Base-by-base conservation (phyloP, 371 early-diverging fungal species). In the Mucor plumbeus region DNA sequence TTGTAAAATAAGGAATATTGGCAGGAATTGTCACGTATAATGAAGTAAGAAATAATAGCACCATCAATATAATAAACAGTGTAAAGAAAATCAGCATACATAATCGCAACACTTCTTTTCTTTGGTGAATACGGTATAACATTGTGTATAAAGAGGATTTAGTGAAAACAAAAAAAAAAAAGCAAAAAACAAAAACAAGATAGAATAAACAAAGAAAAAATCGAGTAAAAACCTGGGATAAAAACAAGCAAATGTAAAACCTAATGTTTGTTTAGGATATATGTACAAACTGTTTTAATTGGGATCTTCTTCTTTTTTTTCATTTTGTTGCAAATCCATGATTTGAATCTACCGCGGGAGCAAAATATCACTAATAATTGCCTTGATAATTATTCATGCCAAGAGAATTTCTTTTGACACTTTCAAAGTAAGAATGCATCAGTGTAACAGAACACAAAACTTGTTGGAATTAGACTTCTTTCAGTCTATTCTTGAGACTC, bases 21-120 rank as follows among this genome's bases (percentile, higher is more conserved):
- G 44, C 38, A 11, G 69, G 65, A 43, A 64, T 61, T 9, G 69
- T 69, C 8, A 21, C 39, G 44, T 61, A 57, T n/a, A 44, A 26
- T 8, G 61, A 61, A 0, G 64, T 64, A 3, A 53, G 31, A 53
- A 53, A 53, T 31, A 53, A 31, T 6, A 53, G 53, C 53, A 53
- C 53, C 21, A 53, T 26, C 13, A 53, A 31, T 31, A 31, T 53
- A 21, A 31, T 53, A 11, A 31, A 14, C 26, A 53, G 1, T 2
- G 31, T 13, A 21, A 53, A 31, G 14, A 26, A 26, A 26, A 53
- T 53, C 53, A 53, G 9, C 21, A 14, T 4, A 31, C 31, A 53
- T 31, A 53, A 14, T 11, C 31, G 53, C 13, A 53, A 5, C 55
- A 43, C 41, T 15, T n/a, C 7, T n/a, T 11, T 55, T n/a, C n/a